Evolutionary conservation across 352 stramenopile genomes (phyloP).

Genomic region (Plasmopara viticola): DNA sequence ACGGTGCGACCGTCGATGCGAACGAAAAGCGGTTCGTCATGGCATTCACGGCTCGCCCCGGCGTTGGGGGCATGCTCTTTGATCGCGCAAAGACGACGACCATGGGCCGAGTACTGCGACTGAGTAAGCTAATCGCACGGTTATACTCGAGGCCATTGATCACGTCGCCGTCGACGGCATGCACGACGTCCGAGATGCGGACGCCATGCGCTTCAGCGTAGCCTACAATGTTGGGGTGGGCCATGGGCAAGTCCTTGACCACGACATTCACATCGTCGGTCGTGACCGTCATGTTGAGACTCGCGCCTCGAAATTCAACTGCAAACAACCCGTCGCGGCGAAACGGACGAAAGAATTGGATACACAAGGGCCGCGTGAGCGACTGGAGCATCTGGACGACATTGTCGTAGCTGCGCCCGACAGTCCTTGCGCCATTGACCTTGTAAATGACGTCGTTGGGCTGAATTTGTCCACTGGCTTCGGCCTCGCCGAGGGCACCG

Average conservation of each 20-base stretch:
- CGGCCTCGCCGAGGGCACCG: slow-evolving; percentile 43
- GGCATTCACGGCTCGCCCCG: slow-evolving; percentile 39
- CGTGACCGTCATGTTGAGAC: slow-evolving; percentile 84
- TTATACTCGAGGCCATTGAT: slow-evolving; percentile 79
- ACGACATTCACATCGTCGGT: slow-evolving; percentile 83
- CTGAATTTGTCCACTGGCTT: slow-evolving; percentile 50
- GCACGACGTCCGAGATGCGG: slow-evolving; percentile 71
- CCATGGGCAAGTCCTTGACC: slow-evolving; percentile 78
- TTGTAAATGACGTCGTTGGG: slow-evolving; percentile 84
- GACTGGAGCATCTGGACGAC: slow-evolving; percentile 85
- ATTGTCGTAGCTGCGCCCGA: slow-evolving; percentile 73
- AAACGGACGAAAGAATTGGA: slow-evolving; percentile 81
- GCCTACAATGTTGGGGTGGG: slow-evolving; percentile 74
- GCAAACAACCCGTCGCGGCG: slow-evolving; percentile 72
- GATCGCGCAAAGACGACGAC: slow-evolving; percentile 76
- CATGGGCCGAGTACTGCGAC: slow-evolving; percentile 55
- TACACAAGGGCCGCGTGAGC: slow-evolving; percentile 56
- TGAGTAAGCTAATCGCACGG: slow-evolving; percentile 71
- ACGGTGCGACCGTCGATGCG: slow-evolving; percentile 59
- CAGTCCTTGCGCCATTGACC: slow-evolving; percentile 64
- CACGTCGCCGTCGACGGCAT: slow-evolving; percentile 72
- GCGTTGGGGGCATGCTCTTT: slow-evolving; percentile 53
- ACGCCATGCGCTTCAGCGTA: slow-evolving; percentile 79
- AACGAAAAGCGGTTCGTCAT: slow-evolving; percentile 71
- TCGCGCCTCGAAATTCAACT: slow-evolving; percentile 71